Base-by-base conservation (phyloP, 2,329 filamentous ascomycete species). In the Byssothecium circinans region DNA sequence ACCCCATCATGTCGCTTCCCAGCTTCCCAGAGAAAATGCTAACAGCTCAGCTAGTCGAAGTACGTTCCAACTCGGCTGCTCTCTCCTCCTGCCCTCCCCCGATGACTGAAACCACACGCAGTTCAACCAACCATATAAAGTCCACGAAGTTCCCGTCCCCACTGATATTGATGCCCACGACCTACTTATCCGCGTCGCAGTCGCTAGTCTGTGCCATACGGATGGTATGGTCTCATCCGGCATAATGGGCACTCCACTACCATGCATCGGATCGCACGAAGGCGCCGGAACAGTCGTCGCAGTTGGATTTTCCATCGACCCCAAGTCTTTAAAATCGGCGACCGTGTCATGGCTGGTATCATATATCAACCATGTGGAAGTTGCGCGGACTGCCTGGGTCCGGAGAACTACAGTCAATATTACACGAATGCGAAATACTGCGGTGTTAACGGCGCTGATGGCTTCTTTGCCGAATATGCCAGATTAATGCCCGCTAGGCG, bases 181-280 rank as follows among this genome's bases (percentile, higher is more conserved):
- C 53, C 69, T 86, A n/a, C 75, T 85, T 29, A 73, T 85, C 58
- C 82, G 81, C 62, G 72, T 83, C 42, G 81, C 79, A 45, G 80
- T 81, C 14, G 81, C 80, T 8, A 82, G 80, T 1, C 76, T 83
- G 59, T 85, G 82, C 69, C 82, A 86, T 69, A 85, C 83, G 1
- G 82, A 85, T 68, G 65, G 67, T 50, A 81, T 84, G 78, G 80
- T 83, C 3, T 56, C 60, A 6, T 58, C 70, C 2, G 82, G 82
- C 39, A 64, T 74, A 37, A 78, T 84, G 61, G 65, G 61, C 6
- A 73, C 74, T 0, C 45, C 63, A 2, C 70, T 84, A 1, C 81
- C 82, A 0, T 72, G 74, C 47, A 83, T 75, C 60, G 49, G 44
- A 22, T 58, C 53, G 1, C 56, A 59, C 42, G 81, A 85, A 64